Conservation (phyloP, 495 filamentous ascomycete species). For the Friedmanniomyces simplex region DNA sequence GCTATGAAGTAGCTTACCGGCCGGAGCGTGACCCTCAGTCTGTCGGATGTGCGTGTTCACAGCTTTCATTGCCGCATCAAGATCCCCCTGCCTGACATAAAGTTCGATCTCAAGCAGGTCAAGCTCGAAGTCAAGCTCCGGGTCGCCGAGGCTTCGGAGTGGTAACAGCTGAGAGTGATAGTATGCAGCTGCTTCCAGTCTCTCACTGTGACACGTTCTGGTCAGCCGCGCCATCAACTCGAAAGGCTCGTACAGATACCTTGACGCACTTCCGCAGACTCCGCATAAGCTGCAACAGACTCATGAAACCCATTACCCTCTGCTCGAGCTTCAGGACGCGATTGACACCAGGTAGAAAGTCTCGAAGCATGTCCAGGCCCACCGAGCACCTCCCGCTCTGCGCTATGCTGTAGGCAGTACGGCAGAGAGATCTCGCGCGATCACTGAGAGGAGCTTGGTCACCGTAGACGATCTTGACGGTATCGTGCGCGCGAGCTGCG, state of each 20-base stretch:
- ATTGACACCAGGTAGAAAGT: slow-evolving; percentile 54
- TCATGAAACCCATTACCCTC: slow-evolving; percentile 64
- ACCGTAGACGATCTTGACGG: neutral
- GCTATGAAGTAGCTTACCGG: slow-evolving; percentile 2
- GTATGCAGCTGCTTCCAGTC: slow-evolving; percentile 19
- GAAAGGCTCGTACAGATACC: neutral
- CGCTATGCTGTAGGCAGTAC: slow-evolving; percentile 45
- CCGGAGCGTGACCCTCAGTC: slow-evolving; percentile 40
- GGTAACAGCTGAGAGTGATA: slow-evolving; percentile 13
- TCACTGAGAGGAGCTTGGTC: slow-evolving; percentile 35
- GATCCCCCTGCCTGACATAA: slow-evolving; percentile 52
- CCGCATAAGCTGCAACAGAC: slow-evolving; percentile 58
- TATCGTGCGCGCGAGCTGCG: neutral
- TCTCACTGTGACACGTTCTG: slow-evolving; percentile 26
- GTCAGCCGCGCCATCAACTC: neutral
- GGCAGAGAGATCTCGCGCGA: slow-evolving; percentile 55
- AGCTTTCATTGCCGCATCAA: slow-evolving; percentile 51
- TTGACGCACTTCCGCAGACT: slow-evolving; percentile 52
- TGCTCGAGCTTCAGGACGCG: slow-evolving; percentile 69
- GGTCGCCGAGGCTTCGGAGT: slow-evolving; percentile 34
- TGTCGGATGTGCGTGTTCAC: slow-evolving; percentile 57
- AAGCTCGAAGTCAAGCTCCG: slow-evolving; percentile 62
- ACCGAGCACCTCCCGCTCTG: slow-evolving; percentile 63
- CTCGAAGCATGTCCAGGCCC: slow-evolving; percentile 55
- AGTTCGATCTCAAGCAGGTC: slow-evolving; percentile 61